phyloP scores from a whole-genome alignment of 306 rosid genomes.

The Dryas drummondii region DNA sequence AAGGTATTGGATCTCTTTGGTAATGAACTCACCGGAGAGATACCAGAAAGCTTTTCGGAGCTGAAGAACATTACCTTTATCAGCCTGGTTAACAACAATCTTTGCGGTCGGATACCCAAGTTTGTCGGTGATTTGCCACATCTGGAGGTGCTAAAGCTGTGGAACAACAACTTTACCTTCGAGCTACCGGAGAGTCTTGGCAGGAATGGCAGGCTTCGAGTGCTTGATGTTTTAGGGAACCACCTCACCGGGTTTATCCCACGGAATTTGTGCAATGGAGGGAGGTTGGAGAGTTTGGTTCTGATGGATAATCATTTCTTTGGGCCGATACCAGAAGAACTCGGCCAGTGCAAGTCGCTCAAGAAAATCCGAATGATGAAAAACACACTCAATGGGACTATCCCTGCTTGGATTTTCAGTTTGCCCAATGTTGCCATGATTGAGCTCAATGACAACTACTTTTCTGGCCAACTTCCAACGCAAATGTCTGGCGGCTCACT shows the following conservation, averaged over 20 bases:
- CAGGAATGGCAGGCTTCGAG: conserved; percentile 43
- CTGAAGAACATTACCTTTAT: conserved; percentile 56
- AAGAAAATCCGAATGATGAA: conserved; percentile 41
- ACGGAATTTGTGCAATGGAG: conserved; percentile 55
- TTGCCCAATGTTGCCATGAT: conserved; percentile 44
- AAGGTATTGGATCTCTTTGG: conserved; percentile 57
- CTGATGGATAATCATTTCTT: conserved; percentile 57
- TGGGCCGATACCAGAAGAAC: conserved; percentile 60
- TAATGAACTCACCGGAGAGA: conserved; percentile 64
- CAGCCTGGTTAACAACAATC: conserved; percentile 54
- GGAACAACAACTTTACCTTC: conserved; percentile 74
- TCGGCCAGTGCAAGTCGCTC: conserved; percentile 61
- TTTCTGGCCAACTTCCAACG: conserved; percentile 57
- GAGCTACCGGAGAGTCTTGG: conserved; percentile 69
- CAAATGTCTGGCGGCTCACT: conserved; percentile 40
- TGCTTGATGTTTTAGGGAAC: conserved; percentile 55
- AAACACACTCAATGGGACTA: conserved; percentile 54
- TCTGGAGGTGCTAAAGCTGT: conserved; percentile 56
- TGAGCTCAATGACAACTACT: conserved; percentile 46
- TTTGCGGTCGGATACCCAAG: conserved; percentile 51
- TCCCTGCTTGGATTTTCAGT: conserved; percentile 60
- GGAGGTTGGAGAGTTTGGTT: conserved; percentile 38
- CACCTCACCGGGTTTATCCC: conserved; percentile 73
- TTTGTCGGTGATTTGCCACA: conserved; percentile 66
- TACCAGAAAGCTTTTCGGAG: conserved; percentile 50